Evolutionary conservation across 2,329 filamentous ascomycete genomes (phyloP).

Genomic region (Aspergillus sp.): DNA sequence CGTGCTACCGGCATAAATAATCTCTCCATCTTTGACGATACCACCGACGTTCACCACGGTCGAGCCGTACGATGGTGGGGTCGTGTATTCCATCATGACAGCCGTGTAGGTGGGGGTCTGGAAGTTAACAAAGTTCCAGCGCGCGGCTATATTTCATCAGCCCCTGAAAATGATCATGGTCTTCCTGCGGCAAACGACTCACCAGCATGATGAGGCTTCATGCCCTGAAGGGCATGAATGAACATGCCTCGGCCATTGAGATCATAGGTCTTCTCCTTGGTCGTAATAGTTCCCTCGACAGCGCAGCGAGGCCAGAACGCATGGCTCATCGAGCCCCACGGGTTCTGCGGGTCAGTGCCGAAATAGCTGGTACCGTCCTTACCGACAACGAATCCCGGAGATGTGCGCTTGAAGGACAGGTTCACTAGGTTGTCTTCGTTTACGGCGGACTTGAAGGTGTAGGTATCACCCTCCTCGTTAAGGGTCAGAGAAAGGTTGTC

Average conservation of each 20-base stretch:
- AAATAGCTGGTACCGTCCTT: conserved; percentile 80
- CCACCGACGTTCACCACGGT: conserved; percentile 81
- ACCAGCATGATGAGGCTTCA: conserved; percentile 97
- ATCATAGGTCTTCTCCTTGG: conserved; percentile 75
- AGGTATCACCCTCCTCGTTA: conserved; percentile 76
- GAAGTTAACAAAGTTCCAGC: conserved; percentile 93
- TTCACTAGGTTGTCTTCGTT: conserved; percentile 82
- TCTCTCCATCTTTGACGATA: conserved; percentile 75
- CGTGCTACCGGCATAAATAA: conserved; percentile 68
- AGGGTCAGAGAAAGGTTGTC: conserved; percentile 82
- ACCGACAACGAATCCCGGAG: conserved; percentile 82
- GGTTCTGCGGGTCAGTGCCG: conserved; percentile 78
- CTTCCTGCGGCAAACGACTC: conserved; percentile 22
- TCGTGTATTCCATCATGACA: conserved; percentile 93
- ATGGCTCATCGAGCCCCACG: conserved; percentile 92
- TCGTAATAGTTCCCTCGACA: conserved; percentile 79
- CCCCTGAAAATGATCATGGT: not conserved
- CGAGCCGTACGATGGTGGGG: conserved; percentile 85
- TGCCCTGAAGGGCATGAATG: conserved; percentile 85
- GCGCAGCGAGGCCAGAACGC: conserved; percentile 89
- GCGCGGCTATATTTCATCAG: conserved; percentile 54
- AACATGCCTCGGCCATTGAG: conserved; percentile 78
- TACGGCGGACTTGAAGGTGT: conserved; percentile 85
- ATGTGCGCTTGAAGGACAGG: conserved; percentile 70
- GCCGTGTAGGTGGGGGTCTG: conserved; percentile 84